phyloP scores from a whole-genome alignment of 2,329 filamentous ascomycete genomes.

The Cercospora zeae-maydis region DNA sequence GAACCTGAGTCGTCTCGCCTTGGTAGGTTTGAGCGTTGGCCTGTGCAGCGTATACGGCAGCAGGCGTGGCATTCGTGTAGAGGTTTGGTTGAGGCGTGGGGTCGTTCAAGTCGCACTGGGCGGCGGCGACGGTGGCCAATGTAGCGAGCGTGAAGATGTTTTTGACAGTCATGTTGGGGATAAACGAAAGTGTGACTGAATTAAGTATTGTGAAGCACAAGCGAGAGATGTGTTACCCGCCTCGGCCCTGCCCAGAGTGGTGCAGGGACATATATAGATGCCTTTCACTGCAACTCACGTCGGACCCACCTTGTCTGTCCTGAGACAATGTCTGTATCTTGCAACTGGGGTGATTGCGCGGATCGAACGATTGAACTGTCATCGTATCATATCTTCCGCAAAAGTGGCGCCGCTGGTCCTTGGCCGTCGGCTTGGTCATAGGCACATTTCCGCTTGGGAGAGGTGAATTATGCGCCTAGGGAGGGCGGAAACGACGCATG shows the following conservation, averaged over 20 bases:
- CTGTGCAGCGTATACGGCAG: slow-evolving; percentile 53
- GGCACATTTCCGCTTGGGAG: not conserved
- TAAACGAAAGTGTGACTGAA: not conserved
- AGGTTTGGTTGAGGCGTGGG: slow-evolving; percentile 19
- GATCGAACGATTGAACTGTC: too few relatives aligned
- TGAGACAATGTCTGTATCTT: not conserved
- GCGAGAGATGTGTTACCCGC: too few relatives aligned
- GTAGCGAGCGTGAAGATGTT: not conserved
- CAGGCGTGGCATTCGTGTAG: slow-evolving; percentile 50
- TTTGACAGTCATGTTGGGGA: not conserved
- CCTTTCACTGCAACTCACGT: not conserved
- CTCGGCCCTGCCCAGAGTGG: not conserved
- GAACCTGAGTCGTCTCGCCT: slow-evolving; percentile 58
- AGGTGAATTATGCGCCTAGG: too few relatives aligned
- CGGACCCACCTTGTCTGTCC: not conserved
- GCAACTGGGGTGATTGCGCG: too few relatives aligned
- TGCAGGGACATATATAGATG: not conserved
- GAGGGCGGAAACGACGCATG: too few relatives aligned
- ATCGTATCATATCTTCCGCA: too few relatives aligned
- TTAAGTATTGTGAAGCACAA: not conserved
- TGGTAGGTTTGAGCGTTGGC: slow-evolving; percentile 60
- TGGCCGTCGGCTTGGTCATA: not conserved
- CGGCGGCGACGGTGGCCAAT: not conserved
- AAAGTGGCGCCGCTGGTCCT: not conserved
- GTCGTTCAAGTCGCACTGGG: not conserved